phyloP scores from a whole-genome alignment of 345 rosid species.

The Eucalyptus regnans region DNA sequence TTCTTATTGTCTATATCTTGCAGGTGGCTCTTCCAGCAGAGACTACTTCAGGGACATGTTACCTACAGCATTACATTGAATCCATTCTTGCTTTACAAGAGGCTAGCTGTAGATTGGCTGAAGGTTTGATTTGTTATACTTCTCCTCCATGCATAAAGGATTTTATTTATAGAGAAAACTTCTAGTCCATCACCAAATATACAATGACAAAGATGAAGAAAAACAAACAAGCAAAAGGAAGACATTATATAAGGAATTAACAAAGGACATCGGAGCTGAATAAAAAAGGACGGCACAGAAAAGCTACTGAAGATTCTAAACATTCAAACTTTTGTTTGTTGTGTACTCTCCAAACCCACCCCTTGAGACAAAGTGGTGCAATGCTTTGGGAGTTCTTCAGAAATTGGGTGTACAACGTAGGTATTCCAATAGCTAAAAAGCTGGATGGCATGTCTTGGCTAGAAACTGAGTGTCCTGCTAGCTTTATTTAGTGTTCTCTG shows the following conservation, averaged over 20 bases:
- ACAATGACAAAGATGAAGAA: background rate
- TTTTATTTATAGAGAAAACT: background rate
- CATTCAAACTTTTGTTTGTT: background rate
- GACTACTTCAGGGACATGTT: constrained; percentile 80
- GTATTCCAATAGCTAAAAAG: background rate
- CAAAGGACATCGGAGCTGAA: background rate
- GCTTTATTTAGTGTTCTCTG: background rate
- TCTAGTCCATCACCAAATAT: background rate
- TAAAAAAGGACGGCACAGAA: background rate
- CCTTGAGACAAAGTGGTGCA: background rate
- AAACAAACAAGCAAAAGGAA: background rate
- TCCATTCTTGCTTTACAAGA: constrained; percentile 81
- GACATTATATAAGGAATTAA: background rate
- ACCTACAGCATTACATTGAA: constrained; percentile 80
- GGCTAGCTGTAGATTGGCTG: constrained; percentile 45
- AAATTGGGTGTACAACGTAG: background rate
- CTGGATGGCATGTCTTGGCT: background rate
- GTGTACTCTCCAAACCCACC: background rate
- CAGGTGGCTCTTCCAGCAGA: constrained; percentile 95
- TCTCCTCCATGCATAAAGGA: background rate
- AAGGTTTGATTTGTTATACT: constrained; percentile 24
- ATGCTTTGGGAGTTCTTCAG: background rate
- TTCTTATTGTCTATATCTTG: background rate
- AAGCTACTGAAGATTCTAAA: background rate
- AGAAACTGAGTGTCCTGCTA: background rate